Conservation (phyloP, 805 yeast species). For the Zygotorulaspora sp. region DNA sequence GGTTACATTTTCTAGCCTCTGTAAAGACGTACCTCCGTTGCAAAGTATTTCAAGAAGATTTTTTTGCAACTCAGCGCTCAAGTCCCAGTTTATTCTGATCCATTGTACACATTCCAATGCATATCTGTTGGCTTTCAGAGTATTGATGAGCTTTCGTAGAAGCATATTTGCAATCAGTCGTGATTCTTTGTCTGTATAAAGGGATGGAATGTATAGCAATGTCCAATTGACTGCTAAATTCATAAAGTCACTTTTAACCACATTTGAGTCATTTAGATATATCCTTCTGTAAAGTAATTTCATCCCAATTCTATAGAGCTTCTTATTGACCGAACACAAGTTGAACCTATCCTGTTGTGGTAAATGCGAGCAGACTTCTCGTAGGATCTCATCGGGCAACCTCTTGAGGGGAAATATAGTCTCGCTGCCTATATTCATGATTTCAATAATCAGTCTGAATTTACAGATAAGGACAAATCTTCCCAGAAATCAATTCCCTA, state of each 20-base stretch:
- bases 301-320: constrained; percentile 32
- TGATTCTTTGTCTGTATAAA: constrained; percentile 25
- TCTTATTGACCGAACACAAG: constrained; percentile 27
- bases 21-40: constrained; percentile 29
- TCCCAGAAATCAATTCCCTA: too few species aligned
- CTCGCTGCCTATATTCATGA: neutral
- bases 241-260: constrained; percentile 36
- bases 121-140: constrained; percentile 24
- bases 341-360: constrained; percentile 35
- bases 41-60: constrained; percentile 31
- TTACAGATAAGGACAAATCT: neutral
- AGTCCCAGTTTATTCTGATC: constrained; percentile 43
- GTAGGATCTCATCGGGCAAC: constrained; percentile 30
- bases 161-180: constrained; percentile 33
- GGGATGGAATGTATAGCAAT: constrained; percentile 29
- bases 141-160: constrained; percentile 26
- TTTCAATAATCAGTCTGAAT: neutral
- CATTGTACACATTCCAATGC: constrained; percentile 34
- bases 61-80: constrained; percentile 33
- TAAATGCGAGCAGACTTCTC: constrained; percentile 35
- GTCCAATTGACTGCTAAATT: constrained; percentile 41
- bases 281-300: constrained; percentile 36
- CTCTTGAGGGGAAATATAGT: constrained; percentile 17
- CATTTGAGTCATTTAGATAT: constrained; percentile 40
- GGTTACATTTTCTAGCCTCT: constrained; percentile 40